phyloP scores from a whole-genome alignment of 2,329 filamentous ascomycete genomes.

The Arthroderma sp. region DNA sequence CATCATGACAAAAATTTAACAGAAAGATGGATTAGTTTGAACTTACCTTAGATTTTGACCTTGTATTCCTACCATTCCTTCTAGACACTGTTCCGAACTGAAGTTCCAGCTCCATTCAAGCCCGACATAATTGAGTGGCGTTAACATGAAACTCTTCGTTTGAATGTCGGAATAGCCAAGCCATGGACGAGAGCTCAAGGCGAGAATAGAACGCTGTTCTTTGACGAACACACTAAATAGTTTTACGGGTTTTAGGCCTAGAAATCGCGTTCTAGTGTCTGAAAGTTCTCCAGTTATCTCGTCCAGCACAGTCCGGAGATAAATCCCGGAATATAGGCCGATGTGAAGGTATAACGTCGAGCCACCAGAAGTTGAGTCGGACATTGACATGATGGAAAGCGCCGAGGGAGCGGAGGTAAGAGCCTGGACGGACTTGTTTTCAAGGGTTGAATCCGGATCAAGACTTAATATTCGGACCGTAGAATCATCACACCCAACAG shows the following conservation, averaged over 20 bases:
- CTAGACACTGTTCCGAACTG: constrained; percentile 81
- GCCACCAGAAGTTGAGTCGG: constrained; percentile 79
- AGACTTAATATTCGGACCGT: constrained; percentile 87
- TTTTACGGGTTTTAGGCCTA: constrained; percentile 80
- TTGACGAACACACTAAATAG: constrained; percentile 85
- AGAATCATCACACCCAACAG: constrained; percentile 92
- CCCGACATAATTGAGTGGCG: constrained; percentile 74
- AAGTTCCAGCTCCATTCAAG: constrained; percentile 96
- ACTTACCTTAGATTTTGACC: constrained; percentile 73
- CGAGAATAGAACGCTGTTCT: constrained; percentile 71
- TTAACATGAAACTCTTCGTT: constrained; percentile 79
- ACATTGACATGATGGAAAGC: constrained; percentile 86
- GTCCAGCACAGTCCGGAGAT: constrained; percentile 86
- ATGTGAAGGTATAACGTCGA: constrained; percentile 91
- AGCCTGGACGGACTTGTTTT: constrained; percentile 89
- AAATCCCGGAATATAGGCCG: constrained; percentile 87
- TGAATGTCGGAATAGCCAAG: constrained; percentile 83
- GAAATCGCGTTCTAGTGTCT: constrained; percentile 85
- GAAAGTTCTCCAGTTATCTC: constrained; percentile 92
- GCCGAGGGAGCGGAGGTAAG: constrained; percentile 81
- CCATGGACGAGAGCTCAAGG: constrained; percentile 89
- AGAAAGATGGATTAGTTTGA: constrained; percentile 7
- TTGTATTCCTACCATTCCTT: constrained; percentile 89
- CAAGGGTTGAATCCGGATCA: constrained; percentile 77
- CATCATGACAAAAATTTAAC: constrained; percentile 42